Evolutionary conservation across 495 filamentous ascomycete genomes (phyloP), one percentile per base, ranked within the genome.

Genomic region (Hypoxylon lienhwacheense): DNA sequence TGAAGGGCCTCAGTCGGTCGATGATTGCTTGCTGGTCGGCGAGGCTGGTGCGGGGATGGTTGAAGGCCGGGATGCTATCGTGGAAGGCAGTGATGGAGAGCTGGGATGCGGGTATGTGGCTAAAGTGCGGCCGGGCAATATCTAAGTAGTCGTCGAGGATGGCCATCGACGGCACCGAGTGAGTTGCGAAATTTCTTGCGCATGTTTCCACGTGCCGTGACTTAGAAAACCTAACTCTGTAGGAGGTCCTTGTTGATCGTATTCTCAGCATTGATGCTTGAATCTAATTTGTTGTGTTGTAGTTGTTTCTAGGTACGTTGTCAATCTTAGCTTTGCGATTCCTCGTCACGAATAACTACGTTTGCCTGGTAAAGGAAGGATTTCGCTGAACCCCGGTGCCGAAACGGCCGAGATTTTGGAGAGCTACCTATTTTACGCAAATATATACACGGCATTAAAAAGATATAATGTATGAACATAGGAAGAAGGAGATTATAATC

Each of bases 1-100:
- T 72, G 66, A 78, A 87, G 2, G 81, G 79, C 15, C 73, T 65
- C 4, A 88, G 75, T 3, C 81, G 75, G 7, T 74, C 61, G 37
- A 82, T 69, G 1, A 87, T 22, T 5, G 55, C 36, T n/a, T 43
- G 55, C 22, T 24, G 42, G 2, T 17, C 16, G 28, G 55, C 34
- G 70, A 26, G 56, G 21, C 34, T 62, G 25, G 47, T 66, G 33
- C 20, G 47, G 45, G 66, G 66, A 26, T 73, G 67, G 19, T 60
- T 60, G 44, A 54, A 48, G 7, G 56, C 24, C 1, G 50, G 49
- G 10, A 60, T 43, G 37, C 40, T 60, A 14, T 55, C 50, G 11
- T 60, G 29, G 20, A 60, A 60, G 24, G 44, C 22, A 20, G 49
- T 49, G 12, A 54, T 44, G 25, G 48, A 59, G 7, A 60, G 39